phyloP scores from a whole-genome alignment of 1,284 basidiomycete genomes.

The Lignosus rhinocerotis region DNA sequence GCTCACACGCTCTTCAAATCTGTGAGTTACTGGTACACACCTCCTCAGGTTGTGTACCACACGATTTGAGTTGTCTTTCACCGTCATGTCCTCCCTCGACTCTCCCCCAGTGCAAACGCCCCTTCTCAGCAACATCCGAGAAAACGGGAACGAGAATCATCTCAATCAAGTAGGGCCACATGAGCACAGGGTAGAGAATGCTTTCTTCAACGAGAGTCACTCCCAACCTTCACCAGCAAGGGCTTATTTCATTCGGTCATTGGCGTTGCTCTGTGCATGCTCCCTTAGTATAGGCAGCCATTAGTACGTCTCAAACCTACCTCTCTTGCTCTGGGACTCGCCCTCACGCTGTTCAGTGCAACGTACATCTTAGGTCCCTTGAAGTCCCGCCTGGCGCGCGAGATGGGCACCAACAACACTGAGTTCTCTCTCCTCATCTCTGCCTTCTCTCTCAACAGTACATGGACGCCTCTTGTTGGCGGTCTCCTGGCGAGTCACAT shows the following conservation, averaged over 20 bases:
- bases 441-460: constrained; percentile 74
- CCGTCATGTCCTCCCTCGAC: constrained; percentile 14
- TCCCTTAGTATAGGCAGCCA: constrained; percentile 74
- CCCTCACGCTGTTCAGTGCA: constrained; percentile 43
- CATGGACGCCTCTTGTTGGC: constrained; percentile 78
- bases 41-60: no score
- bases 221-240: constrained; percentile 26
- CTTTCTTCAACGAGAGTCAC: constrained; percentile 20
- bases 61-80: not conserved
- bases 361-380: constrained; percentile 73
- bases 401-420: constrained; percentile 74
- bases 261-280: constrained; percentile 75
- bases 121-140: not conserved
- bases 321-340: not conserved
- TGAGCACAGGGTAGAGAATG: constrained; percentile 17
- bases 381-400: constrained; percentile 69
- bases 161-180: constrained; percentile 13
- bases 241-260: constrained; percentile 50
- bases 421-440: constrained; percentile 78
- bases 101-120: constrained; percentile 1
- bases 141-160: not conserved
- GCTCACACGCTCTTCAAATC: not conserved
- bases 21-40: no score
- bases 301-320: constrained; percentile 50
- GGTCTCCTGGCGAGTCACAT: constrained; percentile 67